Base-by-base conservation (phyloP, 129 eudicot species). In the Silybum marianum region DNA sequence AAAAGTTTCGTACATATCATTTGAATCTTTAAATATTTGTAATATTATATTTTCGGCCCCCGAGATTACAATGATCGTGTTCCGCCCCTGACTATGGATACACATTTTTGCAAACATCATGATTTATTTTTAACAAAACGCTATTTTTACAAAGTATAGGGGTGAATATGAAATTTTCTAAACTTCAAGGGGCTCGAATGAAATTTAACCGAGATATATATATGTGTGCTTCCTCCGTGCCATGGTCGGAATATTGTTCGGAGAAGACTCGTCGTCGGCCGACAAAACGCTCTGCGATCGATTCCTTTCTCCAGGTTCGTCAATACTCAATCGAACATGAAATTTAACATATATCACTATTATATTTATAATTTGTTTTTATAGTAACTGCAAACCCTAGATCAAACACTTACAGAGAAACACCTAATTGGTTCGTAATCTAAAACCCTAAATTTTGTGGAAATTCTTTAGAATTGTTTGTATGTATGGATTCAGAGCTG, bases 331-430 rank as follows among this genome's bases (percentile, higher is more conserved):
- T 58, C 34, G 12, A 7, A 6, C 69, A 46, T 48, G n/a, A 18
- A 18, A 58, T 58, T 14, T 18, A 54, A 18, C 22, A 54, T 54
- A 54, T 18, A 54, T 58, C 19, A 1, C 13, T 48, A 14, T 14
- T 54, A 9, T 70, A 32, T 80, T 1, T 4, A 11, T 60, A 13
- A 19, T 9, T 34, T 11, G 16, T 19, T 71, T 34, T 54, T 54
- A 63, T 72, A 8, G 42, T 25, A 58, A 80, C 71, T 72, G 44
- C 26, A 71, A 54, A 23, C 71, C 83, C 72, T 80, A 80, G n/a
- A 71, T 69, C 77, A 48, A 25, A 42, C 75, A 11, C 75, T 48
- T 40, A 40, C 74, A 16, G 22, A 46, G 7, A 25, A 25, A 24
- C 26, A 24, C 44, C 23, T 23, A 18, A 60, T 2, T 62, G 32